These are phyloP conservation scores for Cyathus striatus DNA, from an alignment of 768 basidiomycete genomes.

Conservation along the genomic window DNA sequence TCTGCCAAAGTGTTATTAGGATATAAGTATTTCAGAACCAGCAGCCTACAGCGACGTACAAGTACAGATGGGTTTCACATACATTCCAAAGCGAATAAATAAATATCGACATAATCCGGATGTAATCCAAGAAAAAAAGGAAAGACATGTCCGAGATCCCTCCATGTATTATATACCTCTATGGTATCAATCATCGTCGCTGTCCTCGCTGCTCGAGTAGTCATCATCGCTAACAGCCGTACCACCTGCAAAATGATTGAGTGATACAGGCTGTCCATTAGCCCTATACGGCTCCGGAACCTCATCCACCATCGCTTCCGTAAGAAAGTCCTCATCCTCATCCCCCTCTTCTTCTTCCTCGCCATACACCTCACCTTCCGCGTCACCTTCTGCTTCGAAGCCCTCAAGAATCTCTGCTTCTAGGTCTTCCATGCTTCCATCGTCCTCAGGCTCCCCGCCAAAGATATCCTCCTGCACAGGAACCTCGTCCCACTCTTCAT, in stretches of 20 bases:
- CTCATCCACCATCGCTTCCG: constrained; percentile 31
- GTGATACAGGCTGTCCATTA: constrained; percentile 37
- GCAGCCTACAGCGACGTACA: no score
- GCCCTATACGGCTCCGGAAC: constrained; percentile 21
- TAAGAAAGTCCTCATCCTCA: constrained; percentile 47
- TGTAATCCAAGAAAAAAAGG: no score
- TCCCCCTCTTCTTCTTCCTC: constrained; percentile 27
- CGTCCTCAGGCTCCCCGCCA: constrained; percentile 23
- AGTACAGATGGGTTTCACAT: no score
- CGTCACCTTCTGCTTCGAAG: no score
- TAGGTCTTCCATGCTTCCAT: constrained; percentile 33
- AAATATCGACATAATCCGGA: no score
- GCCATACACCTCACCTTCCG: no score
- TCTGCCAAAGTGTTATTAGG: no score
- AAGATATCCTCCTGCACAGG: constrained; percentile 3
- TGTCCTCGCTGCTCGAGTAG: constrained; percentile 23
- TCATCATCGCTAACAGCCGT: constrained; percentile 16
- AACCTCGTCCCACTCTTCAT: constrained; percentile 49
- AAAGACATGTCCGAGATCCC: no score
- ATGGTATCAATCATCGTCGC: constrained; percentile 18
- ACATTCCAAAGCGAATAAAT: no score
- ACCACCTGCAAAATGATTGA: constrained; percentile 44
- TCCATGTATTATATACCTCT: no score
- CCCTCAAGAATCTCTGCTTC: constrained; percentile 31
- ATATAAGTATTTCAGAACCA: no score